Percentiles rank a stretch among this genome's conserved stretches.
Evolutionary conservation across 441 rosid species (phyloP).

Genomic region (Euphorbia celastroides): DNA sequence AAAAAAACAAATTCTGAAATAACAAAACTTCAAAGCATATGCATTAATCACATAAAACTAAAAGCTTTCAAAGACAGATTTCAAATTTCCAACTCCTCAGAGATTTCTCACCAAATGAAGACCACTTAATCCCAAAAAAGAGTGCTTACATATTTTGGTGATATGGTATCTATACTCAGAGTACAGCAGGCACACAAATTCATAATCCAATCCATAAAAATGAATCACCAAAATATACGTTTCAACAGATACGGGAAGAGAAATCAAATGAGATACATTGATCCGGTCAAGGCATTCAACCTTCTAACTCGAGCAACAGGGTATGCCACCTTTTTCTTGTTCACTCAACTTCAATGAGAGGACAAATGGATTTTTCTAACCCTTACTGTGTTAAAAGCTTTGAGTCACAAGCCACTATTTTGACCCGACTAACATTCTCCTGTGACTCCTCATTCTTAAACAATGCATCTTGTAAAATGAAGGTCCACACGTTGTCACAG

Average conservation of each 20-base stretch:
- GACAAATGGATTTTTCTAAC: too few relatives aligned
- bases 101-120: neutral
- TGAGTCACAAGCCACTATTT: conserved; percentile 97
- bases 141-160: neutral
- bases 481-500: conserved; percentile 99
- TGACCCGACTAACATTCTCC: conserved; percentile 69
- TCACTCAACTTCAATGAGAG: too few relatives aligned
- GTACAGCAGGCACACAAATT: neutral
- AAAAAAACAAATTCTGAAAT: too few relatives aligned
- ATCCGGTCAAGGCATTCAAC: conserved; percentile 16
- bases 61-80: neutral
- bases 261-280: conserved; percentile 15
- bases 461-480: conserved; percentile 69
- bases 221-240: neutral
- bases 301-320: too few relatives aligned
- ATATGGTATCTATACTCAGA: neutral
- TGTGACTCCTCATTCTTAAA: conserved; percentile 62
- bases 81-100: neutral
- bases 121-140: neutral
- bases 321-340: conserved; percentile 13
- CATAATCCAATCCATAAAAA: neutral
- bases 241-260: neutral
- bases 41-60: too few relatives aligned
- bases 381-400: conserved; percentile 73
- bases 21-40: too few relatives aligned